Percentiles rank a stretch among this genome's conserved stretches.
Conservation (phyloP, 2,329 filamentous ascomycete species). For the Bipolaris victoriae region DNA sequence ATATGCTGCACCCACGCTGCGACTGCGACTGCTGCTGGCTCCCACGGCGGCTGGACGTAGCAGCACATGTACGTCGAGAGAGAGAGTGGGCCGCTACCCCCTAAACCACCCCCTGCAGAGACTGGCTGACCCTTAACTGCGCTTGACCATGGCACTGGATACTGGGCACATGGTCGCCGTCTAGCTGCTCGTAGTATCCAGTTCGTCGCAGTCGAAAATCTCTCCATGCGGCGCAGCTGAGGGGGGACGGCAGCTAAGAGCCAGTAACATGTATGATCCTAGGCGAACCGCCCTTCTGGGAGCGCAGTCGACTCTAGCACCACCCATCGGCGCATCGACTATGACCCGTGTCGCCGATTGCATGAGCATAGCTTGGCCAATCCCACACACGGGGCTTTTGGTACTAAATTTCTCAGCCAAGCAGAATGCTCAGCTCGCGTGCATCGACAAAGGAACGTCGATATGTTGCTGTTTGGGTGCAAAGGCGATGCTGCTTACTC, state of each 20-base stretch:
- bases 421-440: neutral
- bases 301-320: conserved; percentile 7
- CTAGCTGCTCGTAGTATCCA: conserved; percentile 7
- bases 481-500: neutral
- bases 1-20: neutral
- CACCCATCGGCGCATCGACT: conserved; percentile 7
- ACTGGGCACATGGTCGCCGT: neutral
- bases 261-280: conserved; percentile 21
- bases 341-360: conserved; percentile 11
- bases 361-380: conserved; percentile 3
- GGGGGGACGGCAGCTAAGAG: conserved; percentile 27
- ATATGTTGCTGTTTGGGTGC: neutral
- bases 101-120: neutral
- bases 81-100: neutral
- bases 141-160: neutral
- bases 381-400: neutral
- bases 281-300: conserved; percentile 30
- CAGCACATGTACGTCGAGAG: neutral
- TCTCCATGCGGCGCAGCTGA: conserved; percentile 7
- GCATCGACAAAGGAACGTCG: neutral
- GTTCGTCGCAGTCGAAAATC: conserved; percentile 3
- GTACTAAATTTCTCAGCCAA: neutral
- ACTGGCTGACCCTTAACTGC: neutral
- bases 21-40: neutral
- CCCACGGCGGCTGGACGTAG: neutral